Percentiles rank a stretch among this genome's conserved stretches.
phyloP scores from a whole-genome alignment of 352 stramenopile species.

The Phytophthora fragariae region DNA sequence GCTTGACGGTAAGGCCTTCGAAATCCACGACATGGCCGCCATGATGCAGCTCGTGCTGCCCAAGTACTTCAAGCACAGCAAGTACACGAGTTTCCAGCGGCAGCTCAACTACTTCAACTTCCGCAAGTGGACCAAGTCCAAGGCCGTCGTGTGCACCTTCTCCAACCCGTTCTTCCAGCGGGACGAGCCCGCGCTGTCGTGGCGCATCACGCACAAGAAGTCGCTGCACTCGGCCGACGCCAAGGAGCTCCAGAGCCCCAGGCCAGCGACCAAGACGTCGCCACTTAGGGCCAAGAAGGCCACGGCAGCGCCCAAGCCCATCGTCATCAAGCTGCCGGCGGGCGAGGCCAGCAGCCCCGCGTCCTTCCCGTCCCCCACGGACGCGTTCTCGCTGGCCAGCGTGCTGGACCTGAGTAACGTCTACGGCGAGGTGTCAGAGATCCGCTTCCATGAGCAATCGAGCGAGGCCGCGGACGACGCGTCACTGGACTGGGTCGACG shows the following conservation, averaged over 20 bases:
- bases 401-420: constrained; percentile 32
- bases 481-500: constrained; percentile 63
- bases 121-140: constrained; percentile 90
- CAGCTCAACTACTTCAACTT: constrained; percentile 97
- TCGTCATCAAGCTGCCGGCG: constrained; percentile 53
- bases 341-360: constrained; percentile 7
- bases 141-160: constrained; percentile 78
- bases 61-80: constrained; percentile 95
- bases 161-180: constrained; percentile 73
- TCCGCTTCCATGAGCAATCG: constrained; percentile 26
- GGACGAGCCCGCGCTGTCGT: constrained; percentile 61
- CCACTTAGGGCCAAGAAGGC: constrained; percentile 21
- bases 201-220: constrained; percentile 75
- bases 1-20: constrained; percentile 59
- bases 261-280: neutral
- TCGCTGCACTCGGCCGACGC: constrained; percentile 27
- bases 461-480: neutral
- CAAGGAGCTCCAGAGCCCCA: constrained; percentile 9
- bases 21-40: constrained; percentile 74
- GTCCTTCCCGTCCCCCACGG: constrained; percentile 54
- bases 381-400: constrained; percentile 36
- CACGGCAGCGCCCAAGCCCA: constrained; percentile 11
- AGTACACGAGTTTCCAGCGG: constrained; percentile 94
- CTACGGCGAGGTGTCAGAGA: constrained; percentile 41
- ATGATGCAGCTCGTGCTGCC: constrained; percentile 88